These are phyloP conservation scores for Phytophthora niederhauseri DNA, from an alignment of 352 stramenopile genomes.

Conservation along the genomic window DNA sequence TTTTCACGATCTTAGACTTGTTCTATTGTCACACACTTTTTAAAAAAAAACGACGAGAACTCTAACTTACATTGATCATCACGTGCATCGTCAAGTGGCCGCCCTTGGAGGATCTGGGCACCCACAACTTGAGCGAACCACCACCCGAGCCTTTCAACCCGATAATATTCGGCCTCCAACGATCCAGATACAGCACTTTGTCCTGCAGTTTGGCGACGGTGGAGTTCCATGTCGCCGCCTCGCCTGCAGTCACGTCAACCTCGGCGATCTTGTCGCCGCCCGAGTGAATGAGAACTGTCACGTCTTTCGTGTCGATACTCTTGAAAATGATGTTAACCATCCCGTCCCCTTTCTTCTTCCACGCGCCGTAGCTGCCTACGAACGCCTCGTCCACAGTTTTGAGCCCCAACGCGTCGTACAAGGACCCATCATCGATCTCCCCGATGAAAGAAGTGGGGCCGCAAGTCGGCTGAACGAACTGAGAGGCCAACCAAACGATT, in stretches of 20 bases:
- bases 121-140: slow-evolving; percentile 31
- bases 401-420: slow-evolving; percentile 27
- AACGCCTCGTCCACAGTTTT: slow-evolving; percentile 27
- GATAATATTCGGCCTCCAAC: slow-evolving; percentile 25
- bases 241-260: slow-evolving; percentile 16
- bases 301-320: slow-evolving; percentile 30
- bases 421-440: slow-evolving; percentile 32
- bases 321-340: slow-evolving; percentile 26
- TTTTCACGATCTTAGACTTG: background rate
- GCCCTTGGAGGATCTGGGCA: slow-evolving; percentile 20
- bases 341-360: slow-evolving; percentile 27
- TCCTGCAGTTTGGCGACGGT: slow-evolving; percentile 22
- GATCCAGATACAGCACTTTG: slow-evolving; percentile 33
- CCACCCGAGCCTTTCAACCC: slow-evolving; percentile 17
- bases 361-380: slow-evolving; percentile 28
- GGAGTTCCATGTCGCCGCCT: slow-evolving; percentile 22
- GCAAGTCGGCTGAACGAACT: slow-evolving; percentile 31
- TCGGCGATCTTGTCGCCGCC: slow-evolving; percentile 18
- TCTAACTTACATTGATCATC: slow-evolving; percentile 33
- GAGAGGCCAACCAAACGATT: slow-evolving; percentile 32
- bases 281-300: slow-evolving; percentile 32
- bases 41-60: background rate
- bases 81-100: slow-evolving; percentile 33
- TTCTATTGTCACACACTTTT: background rate
- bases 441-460: slow-evolving; percentile 28